Percentiles rank a stretch among this genome's conserved stretches.
phyloP scores from a whole-genome alignment of 768 basidiomycete species.

The Lactifluus pinguis region DNA sequence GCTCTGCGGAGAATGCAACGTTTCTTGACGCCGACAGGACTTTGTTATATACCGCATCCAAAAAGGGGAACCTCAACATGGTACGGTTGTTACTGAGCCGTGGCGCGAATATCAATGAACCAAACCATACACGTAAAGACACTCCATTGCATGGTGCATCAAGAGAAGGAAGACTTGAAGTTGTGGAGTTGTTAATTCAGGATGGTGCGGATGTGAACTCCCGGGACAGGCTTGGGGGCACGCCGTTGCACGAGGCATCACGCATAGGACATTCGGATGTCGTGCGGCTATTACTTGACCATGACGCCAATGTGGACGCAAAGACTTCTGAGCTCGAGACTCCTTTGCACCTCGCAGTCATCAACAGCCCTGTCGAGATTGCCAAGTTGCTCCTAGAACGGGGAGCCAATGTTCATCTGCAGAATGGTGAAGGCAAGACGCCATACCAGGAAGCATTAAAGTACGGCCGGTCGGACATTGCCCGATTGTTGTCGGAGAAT shows the following conservation, averaged over 20 bases:
- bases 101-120: background rate
- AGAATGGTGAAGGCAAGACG: background rate
- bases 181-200: background rate
- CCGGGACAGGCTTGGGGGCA: background rate
- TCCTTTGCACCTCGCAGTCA: background rate
- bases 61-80: background rate
- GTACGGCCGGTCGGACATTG: background rate
- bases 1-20: background rate
- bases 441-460: background rate
- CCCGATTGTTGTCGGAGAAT: background rate
- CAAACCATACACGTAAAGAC: background rate
- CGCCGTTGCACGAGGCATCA: background rate
- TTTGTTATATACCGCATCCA: background rate
- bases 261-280: background rate
- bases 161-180: background rate
- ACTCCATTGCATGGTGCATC: background rate
- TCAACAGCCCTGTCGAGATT: background rate
- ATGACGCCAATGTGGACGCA: background rate
- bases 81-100: background rate
- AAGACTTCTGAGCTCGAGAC: background rate
- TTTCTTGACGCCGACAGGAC: background rate
- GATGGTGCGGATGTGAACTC: background rate
- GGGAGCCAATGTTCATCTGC: background rate
- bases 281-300: background rate
- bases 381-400: background rate